Conservation (phyloP, 305 asterid genomes). For the Ajuga reptans region DNA sequence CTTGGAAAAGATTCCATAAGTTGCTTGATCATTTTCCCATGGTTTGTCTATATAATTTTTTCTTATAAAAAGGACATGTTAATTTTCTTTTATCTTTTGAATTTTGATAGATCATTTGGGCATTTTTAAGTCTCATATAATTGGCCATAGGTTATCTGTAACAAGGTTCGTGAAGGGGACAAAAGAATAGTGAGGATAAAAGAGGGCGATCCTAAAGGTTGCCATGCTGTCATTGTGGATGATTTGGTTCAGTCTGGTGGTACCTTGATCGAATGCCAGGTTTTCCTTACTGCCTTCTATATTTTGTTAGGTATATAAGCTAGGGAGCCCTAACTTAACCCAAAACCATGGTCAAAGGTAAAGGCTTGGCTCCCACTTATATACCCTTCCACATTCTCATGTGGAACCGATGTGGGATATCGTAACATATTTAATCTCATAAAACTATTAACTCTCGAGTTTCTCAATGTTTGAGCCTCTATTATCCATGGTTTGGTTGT, state of each 20-base stretch:
- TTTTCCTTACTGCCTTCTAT: constrained; percentile 28
- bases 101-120: neutral
- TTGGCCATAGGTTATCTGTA: constrained; percentile 69
- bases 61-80: neutral
- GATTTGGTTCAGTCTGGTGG: constrained; percentile 97
- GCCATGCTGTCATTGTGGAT: constrained; percentile 93
- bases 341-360: too few relatives aligned
- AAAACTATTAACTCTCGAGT: neutral
- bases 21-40: constrained; percentile 64
- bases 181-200: constrained; percentile 81
- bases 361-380: too few relatives aligned
- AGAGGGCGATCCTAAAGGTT: constrained; percentile 84
- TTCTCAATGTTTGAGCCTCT: neutral
- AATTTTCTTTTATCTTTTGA: neutral
- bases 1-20: constrained; percentile 99
- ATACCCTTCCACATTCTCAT: too few relatives aligned
- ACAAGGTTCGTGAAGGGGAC: constrained; percentile 96
- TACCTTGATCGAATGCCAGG: constrained; percentile 94
- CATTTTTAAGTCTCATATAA: neutral
- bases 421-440: neutral
- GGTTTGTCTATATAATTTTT: constrained; percentile 47
- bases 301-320: too few relatives aligned
- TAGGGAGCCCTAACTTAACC: too few relatives aligned
- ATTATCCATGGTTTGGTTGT: neutral
- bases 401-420: too few relatives aligned